Evolutionary conservation across 2,329 filamentous ascomycete species (phyloP).

Genomic region (Trichothecium roseum): DNA sequence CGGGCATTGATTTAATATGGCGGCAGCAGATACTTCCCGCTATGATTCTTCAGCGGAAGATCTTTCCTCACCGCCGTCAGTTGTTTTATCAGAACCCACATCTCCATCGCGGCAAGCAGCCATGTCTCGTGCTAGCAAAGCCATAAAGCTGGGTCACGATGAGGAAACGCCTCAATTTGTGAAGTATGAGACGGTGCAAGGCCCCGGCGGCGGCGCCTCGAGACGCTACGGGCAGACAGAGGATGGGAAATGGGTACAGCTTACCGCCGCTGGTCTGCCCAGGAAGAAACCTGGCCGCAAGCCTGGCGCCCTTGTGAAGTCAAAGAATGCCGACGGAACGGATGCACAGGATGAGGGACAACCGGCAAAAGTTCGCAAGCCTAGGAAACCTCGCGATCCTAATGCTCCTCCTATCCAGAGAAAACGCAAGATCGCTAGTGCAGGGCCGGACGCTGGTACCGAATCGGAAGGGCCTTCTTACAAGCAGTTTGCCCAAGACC

Average conservation of each 20-base stretch:
- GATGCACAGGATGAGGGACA: constrained; percentile 18
- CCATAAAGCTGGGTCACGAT: constrained; percentile 27
- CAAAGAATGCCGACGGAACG: constrained; percentile 27
- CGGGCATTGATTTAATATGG: constrained; percentile 12
- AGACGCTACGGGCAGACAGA: constrained; percentile 24
- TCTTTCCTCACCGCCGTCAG: constrained; percentile 41
- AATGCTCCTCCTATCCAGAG: constrained; percentile 44
- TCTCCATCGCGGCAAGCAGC: constrained; percentile 29
- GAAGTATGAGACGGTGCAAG: constrained; percentile 6
- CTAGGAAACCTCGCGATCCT: constrained; percentile 48
- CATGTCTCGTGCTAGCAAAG: constrained; percentile 9
- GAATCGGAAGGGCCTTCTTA: constrained; percentile 13
- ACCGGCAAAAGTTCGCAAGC: constrained; percentile 38
- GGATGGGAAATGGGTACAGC: constrained; percentile 31
- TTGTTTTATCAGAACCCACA: constrained; percentile 36
- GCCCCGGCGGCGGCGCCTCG: constrained; percentile 12
- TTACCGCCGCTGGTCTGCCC: constrained; percentile 48
- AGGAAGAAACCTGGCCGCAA: constrained; percentile 57
- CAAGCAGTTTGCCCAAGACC: constrained; percentile 3
- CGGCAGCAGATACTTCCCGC: constrained; percentile 21
- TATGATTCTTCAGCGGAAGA: constrained; percentile 37
- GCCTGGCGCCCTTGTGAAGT: constrained; percentile 44
- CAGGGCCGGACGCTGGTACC: constrained; percentile 18
- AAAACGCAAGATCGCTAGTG: constrained; percentile 40
- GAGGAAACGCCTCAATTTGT: constrained; percentile 27